A percentile compares a stretch with the other conserved stretches of the same genome.
phyloP scores from a whole-genome alignment of 768 basidiomycete genomes.

The Cubamyces lactineus region DNA sequence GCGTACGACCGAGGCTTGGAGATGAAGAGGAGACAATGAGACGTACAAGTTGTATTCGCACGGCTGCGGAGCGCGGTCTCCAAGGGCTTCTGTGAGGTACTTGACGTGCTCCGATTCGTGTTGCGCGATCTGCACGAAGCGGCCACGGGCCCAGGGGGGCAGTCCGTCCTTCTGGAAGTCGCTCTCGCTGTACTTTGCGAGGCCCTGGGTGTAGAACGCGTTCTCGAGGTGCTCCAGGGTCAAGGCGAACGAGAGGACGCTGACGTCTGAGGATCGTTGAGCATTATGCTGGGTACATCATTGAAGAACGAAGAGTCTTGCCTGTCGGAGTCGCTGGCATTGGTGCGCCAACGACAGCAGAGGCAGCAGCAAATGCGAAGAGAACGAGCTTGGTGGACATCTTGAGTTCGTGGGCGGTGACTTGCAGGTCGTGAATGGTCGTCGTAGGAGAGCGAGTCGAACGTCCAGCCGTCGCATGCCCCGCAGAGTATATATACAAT shows the following conservation, averaged over 20 bases:
- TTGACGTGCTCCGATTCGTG: slow-evolving; percentile 62
- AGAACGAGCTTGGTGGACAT: slow-evolving; percentile 19
- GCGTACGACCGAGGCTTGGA: too few relatives aligned
- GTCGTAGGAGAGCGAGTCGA: background rate
- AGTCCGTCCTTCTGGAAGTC: slow-evolving; percentile 54
- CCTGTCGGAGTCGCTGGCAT: slow-evolving; percentile 13
- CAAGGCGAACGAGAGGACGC: slow-evolving; percentile 50
- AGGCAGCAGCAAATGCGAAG: slow-evolving; percentile 21
- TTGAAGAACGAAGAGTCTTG: background rate
- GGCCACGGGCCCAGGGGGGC: slow-evolving; percentile 50
- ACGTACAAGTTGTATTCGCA: slow-evolving; percentile 68
- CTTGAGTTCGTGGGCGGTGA: background rate
- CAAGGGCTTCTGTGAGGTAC: slow-evolving; percentile 50
- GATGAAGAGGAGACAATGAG: slow-evolving; percentile 23
- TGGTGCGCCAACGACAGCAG: slow-evolving; percentile 26
- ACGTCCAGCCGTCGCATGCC: too few relatives aligned
- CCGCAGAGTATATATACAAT: too few relatives aligned
- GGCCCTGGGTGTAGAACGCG: slow-evolving; percentile 47
- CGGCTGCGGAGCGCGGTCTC: slow-evolving; percentile 47
- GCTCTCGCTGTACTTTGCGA: slow-evolving; percentile 48
- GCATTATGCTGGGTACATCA: background rate
- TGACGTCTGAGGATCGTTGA: slow-evolving; percentile 21
- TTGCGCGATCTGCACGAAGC: slow-evolving; percentile 53
- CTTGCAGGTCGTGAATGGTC: background rate
- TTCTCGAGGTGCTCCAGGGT: slow-evolving; percentile 52